Conservation (phyloP, 345 rosid species). For the Rubroshorea leprosula region DNA sequence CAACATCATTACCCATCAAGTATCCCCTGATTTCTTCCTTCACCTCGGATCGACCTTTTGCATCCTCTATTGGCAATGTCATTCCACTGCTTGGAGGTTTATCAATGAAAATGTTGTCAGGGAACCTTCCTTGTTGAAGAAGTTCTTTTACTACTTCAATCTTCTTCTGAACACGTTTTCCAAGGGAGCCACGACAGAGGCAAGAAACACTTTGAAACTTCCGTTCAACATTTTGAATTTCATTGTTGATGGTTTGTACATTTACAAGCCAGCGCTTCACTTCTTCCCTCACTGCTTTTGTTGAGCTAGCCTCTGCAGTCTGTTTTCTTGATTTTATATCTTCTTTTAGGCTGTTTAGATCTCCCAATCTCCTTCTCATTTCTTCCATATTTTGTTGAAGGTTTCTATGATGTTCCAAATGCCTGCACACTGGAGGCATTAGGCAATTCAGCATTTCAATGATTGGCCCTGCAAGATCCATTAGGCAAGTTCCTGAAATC, state of each 20-base stretch:
- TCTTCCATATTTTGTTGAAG: neutral
- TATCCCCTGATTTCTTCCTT: neutral
- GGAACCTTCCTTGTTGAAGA: neutral
- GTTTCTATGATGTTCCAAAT: neutral
- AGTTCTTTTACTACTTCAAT: neutral
- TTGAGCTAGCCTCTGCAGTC: neutral
- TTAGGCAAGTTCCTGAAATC: neutral
- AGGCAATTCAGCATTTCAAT: neutral
- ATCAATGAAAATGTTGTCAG: neutral
- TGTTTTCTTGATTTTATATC: neutral
- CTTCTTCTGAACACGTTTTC: neutral
- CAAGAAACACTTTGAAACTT: neutral
- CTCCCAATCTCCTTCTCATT: neutral
- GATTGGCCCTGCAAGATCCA: neutral
- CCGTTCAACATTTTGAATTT: neutral
- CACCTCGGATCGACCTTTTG: neutral
- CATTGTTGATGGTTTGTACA: neutral
- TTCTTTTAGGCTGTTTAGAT: neutral
- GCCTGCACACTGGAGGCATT: neutral
- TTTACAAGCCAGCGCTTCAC: neutral
- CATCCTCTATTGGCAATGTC: neutral
- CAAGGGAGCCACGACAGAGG: neutral
- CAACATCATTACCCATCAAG: neutral
- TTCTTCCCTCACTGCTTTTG: neutral
- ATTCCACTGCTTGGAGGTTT: neutral